These are phyloP conservation scores for Erodium moschatum DNA, from an alignment of 441 rosid genomes.

Conservation along the genomic window DNA sequence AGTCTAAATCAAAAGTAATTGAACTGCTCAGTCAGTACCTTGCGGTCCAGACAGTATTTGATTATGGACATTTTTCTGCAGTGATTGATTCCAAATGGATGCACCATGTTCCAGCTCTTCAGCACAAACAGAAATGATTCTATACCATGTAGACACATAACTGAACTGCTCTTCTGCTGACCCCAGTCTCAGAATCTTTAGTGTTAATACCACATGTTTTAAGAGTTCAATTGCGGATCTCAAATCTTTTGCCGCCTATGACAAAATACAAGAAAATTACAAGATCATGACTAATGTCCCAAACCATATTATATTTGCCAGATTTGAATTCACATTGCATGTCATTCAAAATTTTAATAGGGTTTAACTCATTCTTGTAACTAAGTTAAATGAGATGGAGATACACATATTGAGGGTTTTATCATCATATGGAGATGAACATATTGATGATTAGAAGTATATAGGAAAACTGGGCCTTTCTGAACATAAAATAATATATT, in stretches of 20 bases:
- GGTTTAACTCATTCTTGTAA: not conserved
- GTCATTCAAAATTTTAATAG: not conserved
- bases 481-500: not conserved
- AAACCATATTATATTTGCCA: not conserved
- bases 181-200: conserved; percentile 41
- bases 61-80: conserved; percentile 30
- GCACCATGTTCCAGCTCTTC: conserved; percentile 63
- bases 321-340: not conserved
- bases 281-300: not conserved
- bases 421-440: not conserved
- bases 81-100: conserved; percentile 47
- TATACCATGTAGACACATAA: conserved; percentile 49
- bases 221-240: conserved; percentile 39
- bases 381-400: not conserved
- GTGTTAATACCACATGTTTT: conserved; percentile 29
- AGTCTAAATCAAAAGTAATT: not conserved
- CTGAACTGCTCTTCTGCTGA: conserved; percentile 37
- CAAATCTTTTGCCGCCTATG: conserved; percentile 48
- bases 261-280: conserved; percentile 8
- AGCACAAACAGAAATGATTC: conserved; percentile 42
- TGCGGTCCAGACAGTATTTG: conserved; percentile 36
- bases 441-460: not conserved
- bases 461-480: not conserved
- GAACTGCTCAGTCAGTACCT: conserved; percentile 30
- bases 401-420: not conserved